Conservation (phyloP, 73 alveolate species). For the Uronychia setigera region DNA sequence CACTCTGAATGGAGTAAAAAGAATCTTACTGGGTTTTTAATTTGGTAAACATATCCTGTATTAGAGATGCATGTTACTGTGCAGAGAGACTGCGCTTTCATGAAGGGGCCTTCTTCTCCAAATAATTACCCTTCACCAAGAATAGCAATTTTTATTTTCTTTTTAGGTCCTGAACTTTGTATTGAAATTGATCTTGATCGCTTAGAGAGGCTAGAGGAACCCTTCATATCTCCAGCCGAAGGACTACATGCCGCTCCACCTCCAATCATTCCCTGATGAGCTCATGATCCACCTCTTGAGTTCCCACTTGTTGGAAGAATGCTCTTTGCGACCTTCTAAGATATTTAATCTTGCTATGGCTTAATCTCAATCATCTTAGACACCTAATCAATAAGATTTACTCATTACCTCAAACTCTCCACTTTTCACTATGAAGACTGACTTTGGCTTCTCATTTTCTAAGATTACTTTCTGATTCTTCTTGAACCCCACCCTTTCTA, state of each 20-base stretch:
- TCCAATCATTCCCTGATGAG: neutral
- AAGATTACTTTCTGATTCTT: conserved; percentile 32
- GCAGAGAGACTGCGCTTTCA: neutral
- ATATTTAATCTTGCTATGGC: too few species aligned
- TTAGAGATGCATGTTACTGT: neutral
- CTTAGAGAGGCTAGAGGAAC: too few species aligned
- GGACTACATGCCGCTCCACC: neutral
- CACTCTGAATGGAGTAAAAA: neutral
- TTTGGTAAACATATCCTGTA: neutral
- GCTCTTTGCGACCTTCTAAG: too few species aligned
- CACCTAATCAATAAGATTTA: conserved; percentile 18
- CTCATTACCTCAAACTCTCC: conserved; percentile 63
- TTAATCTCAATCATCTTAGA: conserved; percentile 3
- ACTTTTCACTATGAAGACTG: conserved; percentile 50
- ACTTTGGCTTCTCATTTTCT: conserved; percentile 40
- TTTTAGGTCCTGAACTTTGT: neutral
- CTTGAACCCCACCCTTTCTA: conserved; percentile 15
- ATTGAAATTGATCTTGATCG: conserved; percentile 8
- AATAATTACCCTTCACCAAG: conserved; percentile 42
- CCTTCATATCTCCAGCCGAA: too few species aligned
- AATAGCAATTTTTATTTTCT: conserved; percentile 8
- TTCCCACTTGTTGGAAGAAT: too few species aligned
- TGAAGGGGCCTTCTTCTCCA: conserved; percentile 52
- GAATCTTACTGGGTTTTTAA: neutral
- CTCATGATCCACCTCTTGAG: too few species aligned